phyloP scores from a whole-genome alignment of 257 asterid genomes.

The Salvia miltiorrhiza region DNA sequence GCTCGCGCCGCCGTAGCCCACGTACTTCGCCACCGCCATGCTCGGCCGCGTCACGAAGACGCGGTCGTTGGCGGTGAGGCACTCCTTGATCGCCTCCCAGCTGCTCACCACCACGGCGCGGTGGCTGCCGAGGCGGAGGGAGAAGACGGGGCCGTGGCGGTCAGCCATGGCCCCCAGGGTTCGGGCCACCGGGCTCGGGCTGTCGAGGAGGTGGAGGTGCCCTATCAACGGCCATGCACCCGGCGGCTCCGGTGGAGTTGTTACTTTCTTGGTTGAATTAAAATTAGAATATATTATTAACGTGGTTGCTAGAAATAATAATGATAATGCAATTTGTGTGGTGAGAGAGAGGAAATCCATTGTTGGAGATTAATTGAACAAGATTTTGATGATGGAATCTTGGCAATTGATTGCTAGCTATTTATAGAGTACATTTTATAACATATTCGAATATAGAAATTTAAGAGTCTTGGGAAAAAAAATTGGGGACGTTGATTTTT shows the following conservation, averaged over 20 bases:
- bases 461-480: too few species aligned
- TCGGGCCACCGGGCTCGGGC: conserved; percentile 32
- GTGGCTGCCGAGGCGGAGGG: conserved; percentile 46
- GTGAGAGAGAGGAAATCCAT: conserved; percentile 19
- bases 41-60: conserved; percentile 43
- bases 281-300: not conserved
- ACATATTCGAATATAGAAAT: too few species aligned
- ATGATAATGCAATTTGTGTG: not conserved
- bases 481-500: too few species aligned
- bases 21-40: conserved; percentile 28
- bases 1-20: conserved; percentile 34
- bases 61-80: conserved; percentile 55
- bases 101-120: conserved; percentile 48
- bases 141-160: conserved; percentile 51
- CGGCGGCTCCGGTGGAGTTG: conserved; percentile 35
- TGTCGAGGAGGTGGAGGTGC: too few species aligned
- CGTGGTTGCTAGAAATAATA: conserved; percentile 10
- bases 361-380: not conserved
- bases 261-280: not conserved
- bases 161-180: conserved; percentile 55
- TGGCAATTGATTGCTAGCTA: not conserved
- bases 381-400: not conserved
- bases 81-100: conserved; percentile 40
- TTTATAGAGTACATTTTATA: not conserved
- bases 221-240: conserved; percentile 66